A percentile compares a stretch with the other conserved stretches of the same genome.
Conservation (phyloP, 106 monocot genomes). For the Acanthochlamys bracteata region DNA sequence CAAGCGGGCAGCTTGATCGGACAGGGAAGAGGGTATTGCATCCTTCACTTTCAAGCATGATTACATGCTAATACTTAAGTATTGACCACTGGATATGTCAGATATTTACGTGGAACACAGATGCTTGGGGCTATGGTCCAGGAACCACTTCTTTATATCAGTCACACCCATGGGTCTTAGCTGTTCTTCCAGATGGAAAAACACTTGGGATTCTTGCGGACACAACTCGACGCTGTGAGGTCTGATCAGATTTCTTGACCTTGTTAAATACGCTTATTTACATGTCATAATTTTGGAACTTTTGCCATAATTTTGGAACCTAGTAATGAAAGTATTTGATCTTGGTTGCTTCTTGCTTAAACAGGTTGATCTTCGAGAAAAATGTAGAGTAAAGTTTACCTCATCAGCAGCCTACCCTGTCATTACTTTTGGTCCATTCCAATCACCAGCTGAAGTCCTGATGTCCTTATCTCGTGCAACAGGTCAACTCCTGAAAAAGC, state of each 20-base stretch:
- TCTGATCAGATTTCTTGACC: constrained; percentile 6
- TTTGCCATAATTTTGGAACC: background rate
- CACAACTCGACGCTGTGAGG: constrained; percentile 91
- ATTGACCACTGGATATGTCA: constrained; percentile 16
- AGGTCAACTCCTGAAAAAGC: constrained; percentile 25
- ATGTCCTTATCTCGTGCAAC: constrained; percentile 58
- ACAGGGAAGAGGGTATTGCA: constrained; percentile 77
- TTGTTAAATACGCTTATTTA: background rate
- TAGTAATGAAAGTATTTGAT: background rate
- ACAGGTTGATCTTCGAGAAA: constrained; percentile 61
- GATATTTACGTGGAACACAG: constrained; percentile 97
- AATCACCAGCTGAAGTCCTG: constrained; percentile 45
- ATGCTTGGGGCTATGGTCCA: constrained; percentile 92
- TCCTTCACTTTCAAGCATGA: background rate
- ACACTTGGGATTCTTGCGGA: constrained; percentile 90
- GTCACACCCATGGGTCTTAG: constrained; percentile 97
- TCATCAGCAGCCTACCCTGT: constrained; percentile 47
- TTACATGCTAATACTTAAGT: background rate
- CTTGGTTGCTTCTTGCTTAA: constrained; percentile 6
- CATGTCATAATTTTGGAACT: too few relatives aligned
- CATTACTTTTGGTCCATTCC: constrained; percentile 67
- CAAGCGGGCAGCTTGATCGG: constrained; percentile 81
- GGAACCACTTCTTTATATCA: constrained; percentile 93
- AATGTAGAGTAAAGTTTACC: constrained; percentile 31
- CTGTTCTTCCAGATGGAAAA: constrained; percentile 77